These are phyloP conservation scores for Neurospora sp. DNA, from an alignment of 495 filamentous ascomycete species.

Conservation along the genomic window DNA sequence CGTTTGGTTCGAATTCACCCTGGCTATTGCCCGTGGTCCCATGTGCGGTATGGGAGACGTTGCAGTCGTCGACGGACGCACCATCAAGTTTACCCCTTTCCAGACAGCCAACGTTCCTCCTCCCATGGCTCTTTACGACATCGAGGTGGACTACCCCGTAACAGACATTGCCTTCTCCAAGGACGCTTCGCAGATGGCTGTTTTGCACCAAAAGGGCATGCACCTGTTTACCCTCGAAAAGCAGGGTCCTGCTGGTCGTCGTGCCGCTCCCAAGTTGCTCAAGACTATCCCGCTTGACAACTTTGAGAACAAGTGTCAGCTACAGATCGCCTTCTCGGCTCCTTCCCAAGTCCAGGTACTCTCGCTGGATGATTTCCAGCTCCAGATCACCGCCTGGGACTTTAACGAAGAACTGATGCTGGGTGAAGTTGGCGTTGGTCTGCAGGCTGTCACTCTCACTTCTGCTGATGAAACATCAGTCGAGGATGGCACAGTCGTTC, in stretches of 20 bases:
- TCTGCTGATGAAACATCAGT: constrained; percentile 2
- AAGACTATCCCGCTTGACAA: constrained; percentile 3
- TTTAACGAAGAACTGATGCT: constrained; percentile 10
- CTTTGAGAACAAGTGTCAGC: background rate
- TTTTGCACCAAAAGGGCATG: constrained; percentile 54
- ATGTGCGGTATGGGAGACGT: constrained; percentile 51
- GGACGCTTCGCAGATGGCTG: constrained; percentile 55
- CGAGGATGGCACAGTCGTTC: constrained; percentile 15
- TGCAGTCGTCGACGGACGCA: constrained; percentile 78
- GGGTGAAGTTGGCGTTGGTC: constrained; percentile 6
- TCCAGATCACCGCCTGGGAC: constrained; percentile 13
- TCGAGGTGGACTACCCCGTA: constrained; percentile 49
- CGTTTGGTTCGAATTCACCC: constrained; percentile 56
- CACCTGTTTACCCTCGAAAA: constrained; percentile 55
- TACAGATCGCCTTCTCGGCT: constrained; percentile 19
- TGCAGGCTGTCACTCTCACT: constrained; percentile 7
- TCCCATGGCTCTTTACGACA: constrained; percentile 77
- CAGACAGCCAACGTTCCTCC: constrained; percentile 77
- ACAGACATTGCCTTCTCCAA: constrained; percentile 67
- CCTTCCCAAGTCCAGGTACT: constrained; percentile 13
- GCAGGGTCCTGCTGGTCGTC: constrained; percentile 25
- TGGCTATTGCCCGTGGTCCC: constrained; percentile 56
- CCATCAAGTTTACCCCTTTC: constrained; percentile 76
- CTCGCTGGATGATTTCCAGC: constrained; percentile 7
- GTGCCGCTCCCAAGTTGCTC: constrained; percentile 19